Evolutionary conservation across 2,329 filamentous ascomycete genomes (phyloP).

Genomic region (Exophiala alcalophila): DNA sequence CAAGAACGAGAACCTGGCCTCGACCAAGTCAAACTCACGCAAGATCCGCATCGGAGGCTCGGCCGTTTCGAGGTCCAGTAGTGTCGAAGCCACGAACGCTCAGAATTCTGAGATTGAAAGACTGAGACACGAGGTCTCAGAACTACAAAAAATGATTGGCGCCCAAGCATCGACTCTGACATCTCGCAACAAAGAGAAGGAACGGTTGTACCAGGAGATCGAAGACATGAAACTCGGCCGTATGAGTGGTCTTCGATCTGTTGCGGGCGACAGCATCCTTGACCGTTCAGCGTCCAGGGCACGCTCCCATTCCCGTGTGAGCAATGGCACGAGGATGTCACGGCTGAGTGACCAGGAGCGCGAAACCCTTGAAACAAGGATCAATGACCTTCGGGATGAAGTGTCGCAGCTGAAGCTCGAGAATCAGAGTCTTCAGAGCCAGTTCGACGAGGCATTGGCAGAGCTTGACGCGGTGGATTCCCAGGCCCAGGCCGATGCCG

Average conservation of each 20-base stretch:
- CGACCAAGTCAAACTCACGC: constrained; percentile 35
- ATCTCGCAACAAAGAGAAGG: constrained; percentile 90
- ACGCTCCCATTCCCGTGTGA: constrained; percentile 71
- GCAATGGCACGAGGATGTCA: constrained; percentile 65
- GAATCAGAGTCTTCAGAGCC: constrained; percentile 82
- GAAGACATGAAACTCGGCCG: constrained; percentile 91
- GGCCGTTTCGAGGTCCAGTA: constrained; percentile 41
- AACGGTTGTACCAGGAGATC: constrained; percentile 92
- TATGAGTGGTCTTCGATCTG: constrained; percentile 59
- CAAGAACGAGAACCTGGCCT: constrained; percentile 41
- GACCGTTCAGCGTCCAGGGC: constrained; percentile 91
- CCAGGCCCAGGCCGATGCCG: constrained; percentile 75
- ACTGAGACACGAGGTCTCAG: constrained; percentile 85
- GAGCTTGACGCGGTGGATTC: constrained; percentile 74
- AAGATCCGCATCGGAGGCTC: constrained; percentile 37
- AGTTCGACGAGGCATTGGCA: constrained; percentile 73
- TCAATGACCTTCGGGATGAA: constrained; percentile 80
- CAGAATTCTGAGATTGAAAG: constrained; percentile 71
- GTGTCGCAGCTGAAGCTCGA: constrained; percentile 81
- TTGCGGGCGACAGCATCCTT: constrained; percentile 81
- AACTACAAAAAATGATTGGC: constrained; percentile 84
- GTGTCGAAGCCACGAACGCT: constrained; percentile 47
- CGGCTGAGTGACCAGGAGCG: constrained; percentile 70
- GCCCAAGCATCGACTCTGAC: constrained; percentile 98
- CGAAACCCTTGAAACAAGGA: constrained; percentile 80